Conservation (phyloP, 768 basidiomycete species). For the Termitomyces heimii region DNA sequence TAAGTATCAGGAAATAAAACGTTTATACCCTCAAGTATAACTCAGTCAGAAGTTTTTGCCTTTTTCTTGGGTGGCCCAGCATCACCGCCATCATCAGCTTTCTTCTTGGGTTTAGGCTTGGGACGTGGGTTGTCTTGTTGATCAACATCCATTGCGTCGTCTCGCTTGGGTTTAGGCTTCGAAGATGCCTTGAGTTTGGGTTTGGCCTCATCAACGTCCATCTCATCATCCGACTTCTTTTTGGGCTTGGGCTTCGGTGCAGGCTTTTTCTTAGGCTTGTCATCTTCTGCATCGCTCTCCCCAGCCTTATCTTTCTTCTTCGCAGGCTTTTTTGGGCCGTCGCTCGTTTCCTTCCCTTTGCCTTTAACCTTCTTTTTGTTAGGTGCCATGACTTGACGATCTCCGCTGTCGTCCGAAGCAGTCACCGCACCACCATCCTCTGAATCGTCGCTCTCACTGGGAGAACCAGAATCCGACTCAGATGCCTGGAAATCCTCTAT, state of each 20-base stretch:
- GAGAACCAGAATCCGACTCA: slow-evolving; percentile 83
- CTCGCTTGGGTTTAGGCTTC: slow-evolving; percentile 33
- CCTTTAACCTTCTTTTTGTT: slow-evolving; percentile 35
- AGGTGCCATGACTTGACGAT: slow-evolving; percentile 51
- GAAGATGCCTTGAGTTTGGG: slow-evolving; percentile 28
- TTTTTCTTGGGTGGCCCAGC: slow-evolving; percentile 74
- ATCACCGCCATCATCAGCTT: slow-evolving; percentile 27
- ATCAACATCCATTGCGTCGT: slow-evolving; percentile 45
- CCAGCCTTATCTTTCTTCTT: slow-evolving; percentile 39
- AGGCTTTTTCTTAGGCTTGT: slow-evolving; percentile 33
- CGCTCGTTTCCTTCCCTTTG: slow-evolving; percentile 37
- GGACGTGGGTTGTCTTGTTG: slow-evolving; percentile 28
- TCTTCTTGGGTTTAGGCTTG: slow-evolving; percentile 39
- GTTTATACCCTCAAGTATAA: neutral
- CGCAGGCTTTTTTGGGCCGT: slow-evolving; percentile 27
- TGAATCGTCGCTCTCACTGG: slow-evolving; percentile 66
- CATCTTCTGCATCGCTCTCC: slow-evolving; percentile 45
- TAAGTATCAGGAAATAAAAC: slow-evolving; percentile 6
- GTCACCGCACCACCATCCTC: slow-evolving; percentile 69
- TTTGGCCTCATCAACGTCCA: slow-evolving; percentile 36
- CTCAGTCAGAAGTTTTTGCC: slow-evolving; percentile 47
- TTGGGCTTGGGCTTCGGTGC: slow-evolving; percentile 43
- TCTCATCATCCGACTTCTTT: slow-evolving; percentile 36
- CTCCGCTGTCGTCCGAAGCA: slow-evolving; percentile 82
- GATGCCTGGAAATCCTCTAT: slow-evolving; percentile 90